Evolutionary conservation across 164 flowering plant species (phyloP), one percentile per base, ranked within the genome.

Genomic region (Nelumbo lutea): DNA sequence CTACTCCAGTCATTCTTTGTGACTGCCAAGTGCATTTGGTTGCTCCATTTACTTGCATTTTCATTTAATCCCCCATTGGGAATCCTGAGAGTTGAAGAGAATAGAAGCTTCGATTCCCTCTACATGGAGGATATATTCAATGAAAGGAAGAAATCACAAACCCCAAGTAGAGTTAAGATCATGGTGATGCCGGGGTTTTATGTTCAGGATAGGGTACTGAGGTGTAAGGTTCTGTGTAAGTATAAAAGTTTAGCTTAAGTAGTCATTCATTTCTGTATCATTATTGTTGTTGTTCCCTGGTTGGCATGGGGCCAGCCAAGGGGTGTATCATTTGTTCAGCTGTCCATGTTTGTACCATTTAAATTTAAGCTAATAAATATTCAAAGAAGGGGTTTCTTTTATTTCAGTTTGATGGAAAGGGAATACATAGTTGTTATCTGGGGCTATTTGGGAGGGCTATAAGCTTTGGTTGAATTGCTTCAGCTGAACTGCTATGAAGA

Each of bases 121-220:
- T 94, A 83, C 79, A 94, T 94, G 97, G 97, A 94, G 67, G 96
- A 94, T 71, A 68, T 91, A 60, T 76, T 80, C 11, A 63, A 57
- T 15, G 92, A 87, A 6, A 76, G 80, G 80, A 89, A 86, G 73
- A 84, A 79, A 77, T 62, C 76, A 3, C 80, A 79, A 1, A 77
- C 84, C 42, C 76, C 88, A 0, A 75, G 82, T 59, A 67, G 84
- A 63, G 98, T 94, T 15, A 91, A 88, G 83, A 62, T 88, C 61
- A 91, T 88, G 97, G 92, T 90, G 15, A 86, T 87, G 93, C 98
- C 97, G 0, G 96, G 98, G 15, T 94, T 94, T 76, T 94, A 89
- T 78, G 88, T 91, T 50, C 90, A 79, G 57, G 93, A 88, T 63
- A 85, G 72, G 79, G 86, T 90, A 57, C 76, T 90, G 5, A 88